Conservation (phyloP, 2,329 filamentous ascomycete genomes). For the Pseudogymnoascus verrucosus region DNA sequence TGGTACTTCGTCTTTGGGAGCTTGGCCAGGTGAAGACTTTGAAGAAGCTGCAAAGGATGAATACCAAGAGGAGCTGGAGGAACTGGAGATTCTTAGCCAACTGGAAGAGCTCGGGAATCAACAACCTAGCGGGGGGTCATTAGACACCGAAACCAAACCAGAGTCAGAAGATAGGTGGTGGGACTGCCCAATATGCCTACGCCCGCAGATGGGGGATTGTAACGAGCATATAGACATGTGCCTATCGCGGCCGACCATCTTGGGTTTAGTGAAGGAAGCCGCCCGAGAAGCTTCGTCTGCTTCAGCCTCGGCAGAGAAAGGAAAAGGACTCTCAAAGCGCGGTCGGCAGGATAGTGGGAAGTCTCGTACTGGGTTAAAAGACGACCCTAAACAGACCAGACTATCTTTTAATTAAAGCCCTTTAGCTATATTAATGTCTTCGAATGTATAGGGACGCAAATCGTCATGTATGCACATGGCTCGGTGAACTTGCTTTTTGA, state of each 20-base stretch:
- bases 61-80: constrained; percentile 51
- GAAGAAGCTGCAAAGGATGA: constrained; percentile 54
- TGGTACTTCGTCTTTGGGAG: constrained; percentile 50
- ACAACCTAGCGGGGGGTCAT: constrained; percentile 27
- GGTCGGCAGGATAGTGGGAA: background rate
- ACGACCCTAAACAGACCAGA: background rate
- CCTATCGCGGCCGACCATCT: constrained; percentile 74
- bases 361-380: background rate
- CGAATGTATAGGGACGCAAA: background rate
- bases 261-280: constrained; percentile 49
- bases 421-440: background rate
- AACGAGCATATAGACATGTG: constrained; percentile 93
- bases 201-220: constrained; percentile 64
- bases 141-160: background rate
- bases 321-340: background rate
- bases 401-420: background rate
- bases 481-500: background rate
- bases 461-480: background rate
- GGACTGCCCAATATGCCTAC: constrained; percentile 82
- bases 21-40: constrained; percentile 60
- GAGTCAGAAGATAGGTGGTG: constrained; percentile 47
- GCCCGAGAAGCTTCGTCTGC: constrained; percentile 44
- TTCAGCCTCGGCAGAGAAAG: background rate
- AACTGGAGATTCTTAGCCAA: constrained; percentile 55
- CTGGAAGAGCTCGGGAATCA: constrained; percentile 35